These are phyloP conservation scores for Nephelium lappaceum DNA, from an alignment of 345 rosid species.

Conservation along the genomic window DNA sequence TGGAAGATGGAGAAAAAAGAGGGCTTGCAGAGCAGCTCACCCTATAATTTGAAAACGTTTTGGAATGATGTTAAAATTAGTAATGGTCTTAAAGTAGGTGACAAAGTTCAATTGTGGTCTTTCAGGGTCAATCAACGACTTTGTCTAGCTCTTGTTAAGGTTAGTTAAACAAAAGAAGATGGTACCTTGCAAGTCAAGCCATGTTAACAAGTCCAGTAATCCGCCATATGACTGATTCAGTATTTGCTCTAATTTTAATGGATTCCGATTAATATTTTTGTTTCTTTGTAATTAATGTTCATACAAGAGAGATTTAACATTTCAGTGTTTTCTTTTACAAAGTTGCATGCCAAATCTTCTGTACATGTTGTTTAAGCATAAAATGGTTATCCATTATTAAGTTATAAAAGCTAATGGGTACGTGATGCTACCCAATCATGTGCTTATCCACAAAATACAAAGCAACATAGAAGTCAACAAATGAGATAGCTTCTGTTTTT, in stretches of 20 bases:
- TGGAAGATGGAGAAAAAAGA: neutral
- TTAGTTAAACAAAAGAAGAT: neutral
- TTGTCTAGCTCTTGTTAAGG: neutral
- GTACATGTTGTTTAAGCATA: no score
- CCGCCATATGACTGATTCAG: no score
- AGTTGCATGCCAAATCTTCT: no score
- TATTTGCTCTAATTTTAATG: no score
- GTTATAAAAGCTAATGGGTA: neutral
- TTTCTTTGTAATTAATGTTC: no score
- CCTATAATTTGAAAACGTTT: neutral
- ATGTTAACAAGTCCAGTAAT: no score
- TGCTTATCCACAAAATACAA: no score
- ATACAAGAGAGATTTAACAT: no score
- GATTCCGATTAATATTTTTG: no score
- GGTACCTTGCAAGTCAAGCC: neutral
- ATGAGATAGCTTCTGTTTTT: neutral
- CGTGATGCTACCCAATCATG: neutral
- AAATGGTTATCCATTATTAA: no score
- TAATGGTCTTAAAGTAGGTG: neutral
- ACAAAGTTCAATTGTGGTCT: conserved; percentile 8
- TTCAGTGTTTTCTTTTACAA: no score
- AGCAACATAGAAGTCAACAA: no score
- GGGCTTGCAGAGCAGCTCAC: neutral
- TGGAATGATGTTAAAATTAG: neutral
- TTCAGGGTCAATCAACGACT: neutral